Percentiles rank a stretch among this genome's conserved stretches.
These are phyloP conservation scores for Lodderomyces elongisporus DNA, from an alignment of 1,139 yeast genomes.

Conservation along the genomic window DNA sequence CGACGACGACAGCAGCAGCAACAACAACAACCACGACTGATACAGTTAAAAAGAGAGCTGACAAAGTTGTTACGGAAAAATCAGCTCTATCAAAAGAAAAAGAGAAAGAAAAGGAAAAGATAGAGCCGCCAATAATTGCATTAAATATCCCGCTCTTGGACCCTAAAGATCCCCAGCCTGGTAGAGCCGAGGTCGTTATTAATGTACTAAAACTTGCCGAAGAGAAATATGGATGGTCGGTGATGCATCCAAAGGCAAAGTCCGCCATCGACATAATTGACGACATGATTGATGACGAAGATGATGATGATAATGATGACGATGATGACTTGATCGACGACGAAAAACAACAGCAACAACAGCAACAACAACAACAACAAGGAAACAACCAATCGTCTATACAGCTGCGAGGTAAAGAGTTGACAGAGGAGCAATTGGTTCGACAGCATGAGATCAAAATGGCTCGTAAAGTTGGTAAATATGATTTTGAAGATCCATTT, in stretches of 20 bases:
- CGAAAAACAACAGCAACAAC: conserved; percentile 15
- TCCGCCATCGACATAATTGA: conserved; percentile 58
- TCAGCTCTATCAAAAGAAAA: conserved; percentile 15
- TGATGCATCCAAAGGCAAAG: conserved; percentile 64
- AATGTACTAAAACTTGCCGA: conserved; percentile 79
- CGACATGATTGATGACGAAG: conserved; percentile 57
- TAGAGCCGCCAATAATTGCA: conserved; percentile 46
- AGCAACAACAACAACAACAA: conserved; percentile 8
- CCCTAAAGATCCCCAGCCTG: conserved; percentile 50
- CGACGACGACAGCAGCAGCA: conserved; percentile 4
- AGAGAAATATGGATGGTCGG: conserved; percentile 79
- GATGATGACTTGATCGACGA: conserved; percentile 43
- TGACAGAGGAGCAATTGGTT: conserved; percentile 44
- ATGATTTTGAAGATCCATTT: conserved; percentile 91
- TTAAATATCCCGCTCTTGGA: conserved; percentile 56
- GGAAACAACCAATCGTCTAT: background rate
- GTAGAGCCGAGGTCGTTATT: conserved; percentile 67
- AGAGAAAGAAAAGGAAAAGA: conserved; percentile 23
- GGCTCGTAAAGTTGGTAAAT: conserved; percentile 77
- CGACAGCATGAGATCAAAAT: conserved; percentile 42
- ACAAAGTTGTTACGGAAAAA: conserved; percentile 6
- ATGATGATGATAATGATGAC: conserved; percentile 56
- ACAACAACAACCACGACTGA: conserved; percentile 5
- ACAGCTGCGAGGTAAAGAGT: conserved; percentile 29
- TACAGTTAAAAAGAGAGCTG: conserved; percentile 8